Evolutionary conservation across 495 filamentous ascomycete species (phyloP), one percentile per base, ranked within the genome.

Genomic region (Xylaria sp.): DNA sequence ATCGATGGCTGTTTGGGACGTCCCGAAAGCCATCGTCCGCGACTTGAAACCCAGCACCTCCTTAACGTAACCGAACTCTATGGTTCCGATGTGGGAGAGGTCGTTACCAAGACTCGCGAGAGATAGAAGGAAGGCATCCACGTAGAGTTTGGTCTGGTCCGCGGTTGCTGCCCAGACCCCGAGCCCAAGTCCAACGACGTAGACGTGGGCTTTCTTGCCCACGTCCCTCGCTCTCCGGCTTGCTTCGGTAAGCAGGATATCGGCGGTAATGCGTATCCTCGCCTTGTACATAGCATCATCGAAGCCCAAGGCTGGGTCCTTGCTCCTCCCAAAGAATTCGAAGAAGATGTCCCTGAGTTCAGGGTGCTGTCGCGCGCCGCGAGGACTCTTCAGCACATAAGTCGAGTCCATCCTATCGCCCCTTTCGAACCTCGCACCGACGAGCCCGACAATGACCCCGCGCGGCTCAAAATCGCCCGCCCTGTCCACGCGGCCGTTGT

Each of bases 141-240:
- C 57, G 66, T 76, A 82, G 4, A 68, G 50, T 1, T 61, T 26
- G 9, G 71, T 7, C 31, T 80, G 80, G 0, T 46, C 17, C 1
- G 17, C 57, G 11, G 12, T 52, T 26, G 5, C 0, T 0, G 61
- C 59, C 80, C 80, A 82, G 12, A 79, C 80, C 5, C 80, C 80
- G 5, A 82, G 77, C 2, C 80, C 80, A 0, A 82, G 72, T 3
- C 80, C 80, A n/a, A 82, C 79, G 1, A 81, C 65, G 61, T 82
- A 78, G 3, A 78, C 72, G 37, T 79, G 72, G 17, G 80, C 80
- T n/a, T 75, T 79, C 62, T 61, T 72, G 19, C 61, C 61, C 0
- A 61, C 71, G 12, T 61, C 71, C 44, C n/a, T 57, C 6, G 78
- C 80, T 7, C 79, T 76, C 0, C 53, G 37, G 43, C 75, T 69